Base-by-base conservation (phyloP, 225 moss, liverwort and hornwort genomes). In the Polytrichum commune region DNA sequence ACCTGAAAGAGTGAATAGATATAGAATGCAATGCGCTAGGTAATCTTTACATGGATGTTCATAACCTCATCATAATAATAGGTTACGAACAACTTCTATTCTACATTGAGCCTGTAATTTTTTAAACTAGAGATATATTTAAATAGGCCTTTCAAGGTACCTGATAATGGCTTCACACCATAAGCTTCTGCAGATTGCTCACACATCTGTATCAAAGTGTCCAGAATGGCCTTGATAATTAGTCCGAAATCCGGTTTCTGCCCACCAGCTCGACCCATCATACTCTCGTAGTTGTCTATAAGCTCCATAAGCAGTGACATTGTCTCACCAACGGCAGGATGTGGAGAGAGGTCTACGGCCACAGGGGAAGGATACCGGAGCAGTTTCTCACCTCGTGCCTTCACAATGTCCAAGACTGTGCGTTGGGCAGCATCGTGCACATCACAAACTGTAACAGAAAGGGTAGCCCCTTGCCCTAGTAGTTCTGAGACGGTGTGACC, bases 121-220 rank as follows among this genome's bases (percentile, higher is more conserved):
- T 3, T 46, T 0, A 13, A 46, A 46, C 46, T 46, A 46, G 1
- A 16, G 16, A 46, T 46, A 46, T 3, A 38, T 38, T 38, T 58
- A 23, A 22, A 38, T 10, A 38, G 9, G 38, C 38, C 10, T 38
- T 33, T 38, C 38, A 38, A 38, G 2, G 10, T 82, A 85, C 90
- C 89, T 73, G 87, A 79, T 62, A 71, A 78, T 61, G 75, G 71
- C 82, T 85, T 88, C 57, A 80, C 77, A 76, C 87, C 84, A 78
- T 93, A 95, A 18, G 77, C 81, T 73, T 93, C 95, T 18, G 98
- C 98, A 77, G 98, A 90, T 65, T 84, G 92, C 80, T 95, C 95
- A 83, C 98, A 98, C 95, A 95, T 95, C 78, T 90, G 89, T 60
- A 93, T 86, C 66, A 98, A 85, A 77, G 98, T 93, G 67, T 95